Percentiles rank a stretch among this genome's conserved stretches.
Conservation (phyloP, 2,329 filamentous ascomycete species). For the Exophiala spinifera region DNA sequence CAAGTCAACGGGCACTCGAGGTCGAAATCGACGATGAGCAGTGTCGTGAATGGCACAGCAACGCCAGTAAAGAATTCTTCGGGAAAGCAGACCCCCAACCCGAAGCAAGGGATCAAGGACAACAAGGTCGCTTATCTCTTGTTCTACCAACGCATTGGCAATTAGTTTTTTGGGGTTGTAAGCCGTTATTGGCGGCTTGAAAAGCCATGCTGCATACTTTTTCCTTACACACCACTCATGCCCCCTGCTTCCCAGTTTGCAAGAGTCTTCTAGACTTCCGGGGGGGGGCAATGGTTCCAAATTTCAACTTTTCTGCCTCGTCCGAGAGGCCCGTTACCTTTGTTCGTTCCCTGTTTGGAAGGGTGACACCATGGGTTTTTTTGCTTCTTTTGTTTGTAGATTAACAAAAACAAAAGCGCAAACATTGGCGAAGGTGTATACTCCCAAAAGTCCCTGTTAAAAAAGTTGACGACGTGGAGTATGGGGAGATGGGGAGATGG, state of each 20-base stretch:
- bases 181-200: too few relatives aligned
- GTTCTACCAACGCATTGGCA: slow-evolving; percentile 71
- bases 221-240: too few relatives aligned
- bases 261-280: too few relatives aligned
- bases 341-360: neutral
- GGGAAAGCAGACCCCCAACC: slow-evolving; percentile 56
- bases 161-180: neutral
- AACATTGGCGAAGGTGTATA: neutral
- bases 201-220: too few relatives aligned
- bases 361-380: neutral
- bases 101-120: slow-evolving; percentile 67
- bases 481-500: neutral
- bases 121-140: slow-evolving; percentile 97
- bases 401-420: neutral
- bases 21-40: slow-evolving; percentile 64
- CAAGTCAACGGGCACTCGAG: slow-evolving; percentile 69
- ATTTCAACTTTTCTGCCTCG: neutral
- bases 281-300: too few relatives aligned
- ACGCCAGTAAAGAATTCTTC: slow-evolving; percentile 53
- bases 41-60: slow-evolving; percentile 59
- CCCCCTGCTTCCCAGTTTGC: too few relatives aligned
- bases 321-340: neutral
- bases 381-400: neutral
- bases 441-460: neutral
- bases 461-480: neutral